phyloP scores from a whole-genome alignment of 192 early-diverging fungal genomes.

The Coemansia sp. region DNA sequence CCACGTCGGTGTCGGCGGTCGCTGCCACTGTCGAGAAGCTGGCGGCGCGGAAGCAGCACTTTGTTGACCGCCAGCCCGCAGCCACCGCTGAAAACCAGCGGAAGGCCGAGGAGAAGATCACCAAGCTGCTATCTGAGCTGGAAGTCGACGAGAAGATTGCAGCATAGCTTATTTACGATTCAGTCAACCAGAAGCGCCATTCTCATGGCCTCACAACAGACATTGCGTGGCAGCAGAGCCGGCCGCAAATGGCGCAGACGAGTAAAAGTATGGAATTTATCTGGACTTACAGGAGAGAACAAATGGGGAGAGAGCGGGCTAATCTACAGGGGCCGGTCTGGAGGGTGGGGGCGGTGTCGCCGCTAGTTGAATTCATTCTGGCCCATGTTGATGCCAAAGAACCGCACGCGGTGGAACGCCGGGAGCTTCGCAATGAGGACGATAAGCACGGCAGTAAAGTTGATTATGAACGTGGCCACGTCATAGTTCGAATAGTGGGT shows the following conservation, averaged over 20 bases:
- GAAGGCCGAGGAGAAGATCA: constrained; percentile 82
- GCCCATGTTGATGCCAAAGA: constrained; percentile 89
- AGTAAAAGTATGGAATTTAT: no score
- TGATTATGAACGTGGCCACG: constrained; percentile 82
- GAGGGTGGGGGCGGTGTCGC: background rate
- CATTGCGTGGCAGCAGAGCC: background rate
- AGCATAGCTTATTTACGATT: background rate
- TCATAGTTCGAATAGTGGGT: constrained; percentile 98
- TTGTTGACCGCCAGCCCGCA: constrained; percentile 69
- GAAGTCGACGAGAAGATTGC: constrained; percentile 51
- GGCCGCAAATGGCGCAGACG: no score
- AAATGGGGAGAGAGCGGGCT: background rate
- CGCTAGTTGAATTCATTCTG: constrained; percentile 45
- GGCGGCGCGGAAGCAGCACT: constrained; percentile 65
- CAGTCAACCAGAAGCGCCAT: no score
- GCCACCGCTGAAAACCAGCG: constrained; percentile 82
- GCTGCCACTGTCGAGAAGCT: constrained; percentile 68
- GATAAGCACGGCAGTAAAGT: constrained; percentile 77
- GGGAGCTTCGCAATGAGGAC: constrained; percentile 92
- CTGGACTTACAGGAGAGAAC: background rate
- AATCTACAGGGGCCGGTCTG: constrained; percentile 1
- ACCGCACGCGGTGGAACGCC: constrained; percentile 78
- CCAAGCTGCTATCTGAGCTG: constrained; percentile 59
- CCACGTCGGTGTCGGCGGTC: constrained; percentile 65
- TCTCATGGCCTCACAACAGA: no score